Base-by-base conservation (phyloP, 2,329 filamentous ascomycete species). In the Fusarium subtropicale region DNA sequence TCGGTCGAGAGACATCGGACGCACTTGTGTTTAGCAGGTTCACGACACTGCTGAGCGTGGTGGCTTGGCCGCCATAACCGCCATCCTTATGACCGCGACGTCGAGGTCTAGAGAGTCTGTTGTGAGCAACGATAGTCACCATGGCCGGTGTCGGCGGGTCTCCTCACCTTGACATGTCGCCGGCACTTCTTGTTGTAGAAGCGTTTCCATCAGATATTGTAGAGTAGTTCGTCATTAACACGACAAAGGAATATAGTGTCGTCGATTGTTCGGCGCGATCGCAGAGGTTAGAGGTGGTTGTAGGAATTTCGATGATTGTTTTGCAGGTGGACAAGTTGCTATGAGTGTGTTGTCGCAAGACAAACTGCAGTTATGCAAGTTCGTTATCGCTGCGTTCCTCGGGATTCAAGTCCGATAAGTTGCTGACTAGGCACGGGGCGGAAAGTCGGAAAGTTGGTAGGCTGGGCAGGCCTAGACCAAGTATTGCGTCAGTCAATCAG, bases 11-110 rank as follows among this genome's bases (percentile, higher is more conserved):
- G 15, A 42, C 75, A 18, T 36, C 45, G 8, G 28, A 66, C 88
- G 62, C 86, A 96, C 93, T 99, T 20, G 96, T 99, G 80, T 99
- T 99, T 69, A 98, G 86, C 69, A 99, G 85, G 79, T 99, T 99
- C 81, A 98, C 91, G 71, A 96, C 91, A 78, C 94, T 97, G 82
- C 94, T 97, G 56, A 91, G 80, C 89, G 92, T 97, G 73, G 92
- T 92, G 73, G 96, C 96, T 76, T 94, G 88, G 56, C 96, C 94
- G 26, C 77, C 77, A 62, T 79, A 75, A 64, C 91, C 91, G 59
- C 85, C 87, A 79, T 92, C 89, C 81, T 94, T 94, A 74, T 91
- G 90, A 68, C 86, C 87, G 76, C 89, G 84, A 72, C 85, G 82
- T 78, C 89, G 87, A 76, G 80, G 79, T 79, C 86, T 87, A 64